Evolutionary conservation across 441 rosid species (phyloP).

Genomic region (Adansonia grandidieri): DNA sequence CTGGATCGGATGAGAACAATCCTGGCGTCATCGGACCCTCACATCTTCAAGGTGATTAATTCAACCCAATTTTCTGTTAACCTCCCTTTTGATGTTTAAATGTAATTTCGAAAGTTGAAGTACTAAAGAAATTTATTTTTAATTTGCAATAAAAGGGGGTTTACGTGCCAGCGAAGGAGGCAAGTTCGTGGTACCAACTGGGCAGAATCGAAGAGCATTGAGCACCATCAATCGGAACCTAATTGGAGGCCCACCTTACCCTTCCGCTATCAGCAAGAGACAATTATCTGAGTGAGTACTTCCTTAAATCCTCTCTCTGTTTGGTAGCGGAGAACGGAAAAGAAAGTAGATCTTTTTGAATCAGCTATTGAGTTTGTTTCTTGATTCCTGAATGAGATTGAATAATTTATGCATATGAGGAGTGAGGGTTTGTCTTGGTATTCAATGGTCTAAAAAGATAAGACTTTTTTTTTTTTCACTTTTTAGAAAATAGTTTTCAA

Average conservation of each 20-base stretch:
- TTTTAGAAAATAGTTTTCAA: not conserved
- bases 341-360: not conserved
- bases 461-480: slow-evolving; percentile 16
- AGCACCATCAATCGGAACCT: slow-evolving; percentile 69
- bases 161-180: slow-evolving; percentile 55
- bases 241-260: slow-evolving; percentile 56
- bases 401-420: not conserved
- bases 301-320: slow-evolving; percentile 25
- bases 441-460: not conserved
- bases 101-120: slow-evolving; percentile 17
- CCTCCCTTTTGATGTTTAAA: not conserved
- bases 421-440: not conserved
- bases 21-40: slow-evolving; percentile 57
- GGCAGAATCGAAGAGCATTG: slow-evolving; percentile 67
- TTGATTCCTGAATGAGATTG: not conserved
- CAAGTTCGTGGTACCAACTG: slow-evolving; percentile 53
- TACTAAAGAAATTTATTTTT: slow-evolving; percentile 8
- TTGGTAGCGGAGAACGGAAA: not conserved
- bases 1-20: slow-evolving; percentile 75
- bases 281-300: slow-evolving; percentile 77
- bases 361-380: not conserved
- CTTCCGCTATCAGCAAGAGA: slow-evolving; percentile 72
- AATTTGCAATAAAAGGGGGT: slow-evolving; percentile 42
- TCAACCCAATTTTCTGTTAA: not conserved
- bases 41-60: slow-evolving; percentile 50